Evolutionary conservation across 2,329 filamentous ascomycete genomes (phyloP).

Genomic region (Paecilomyces formosus): DNA sequence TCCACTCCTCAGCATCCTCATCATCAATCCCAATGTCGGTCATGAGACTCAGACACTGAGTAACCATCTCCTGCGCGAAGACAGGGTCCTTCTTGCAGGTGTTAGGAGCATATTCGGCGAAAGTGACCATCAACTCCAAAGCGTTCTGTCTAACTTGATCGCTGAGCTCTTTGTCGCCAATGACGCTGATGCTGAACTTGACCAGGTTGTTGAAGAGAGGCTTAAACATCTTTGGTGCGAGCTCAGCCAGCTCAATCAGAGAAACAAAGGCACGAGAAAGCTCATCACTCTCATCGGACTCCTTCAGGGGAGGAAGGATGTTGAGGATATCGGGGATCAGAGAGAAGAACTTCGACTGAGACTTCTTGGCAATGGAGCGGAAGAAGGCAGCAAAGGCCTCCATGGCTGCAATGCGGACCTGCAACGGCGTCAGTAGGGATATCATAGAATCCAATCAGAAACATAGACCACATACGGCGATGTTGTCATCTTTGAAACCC

Average conservation of each 20-base stretch:
- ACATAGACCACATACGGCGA: slow-evolving; percentile 50
- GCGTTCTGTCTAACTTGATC: slow-evolving; percentile 91
- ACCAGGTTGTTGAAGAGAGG: slow-evolving; percentile 87
- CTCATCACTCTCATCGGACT: slow-evolving; percentile 81
- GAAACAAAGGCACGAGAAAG: slow-evolving; percentile 84
- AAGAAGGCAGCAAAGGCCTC: slow-evolving; percentile 97
- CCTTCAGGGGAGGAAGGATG: slow-evolving; percentile 88
- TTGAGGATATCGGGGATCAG: slow-evolving; percentile 89
- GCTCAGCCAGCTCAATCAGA: slow-evolving; percentile 88
- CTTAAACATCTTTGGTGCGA: slow-evolving; percentile 97
- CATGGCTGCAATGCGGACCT: slow-evolving; percentile 90
- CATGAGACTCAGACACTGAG: slow-evolving; percentile 95
- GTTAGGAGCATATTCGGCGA: slow-evolving; percentile 85
- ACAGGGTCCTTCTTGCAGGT: slow-evolving; percentile 93
- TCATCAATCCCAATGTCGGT: slow-evolving; percentile 93
- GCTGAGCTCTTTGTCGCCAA: slow-evolving; percentile 90
- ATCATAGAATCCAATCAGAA: not conserved
- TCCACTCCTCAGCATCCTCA: slow-evolving; percentile 91
- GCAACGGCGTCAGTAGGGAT: slow-evolving; percentile 9
- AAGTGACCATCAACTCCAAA: slow-evolving; percentile 94
- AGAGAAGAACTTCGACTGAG: slow-evolving; percentile 76
- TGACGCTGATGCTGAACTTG: slow-evolving; percentile 84
- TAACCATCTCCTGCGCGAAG: slow-evolving; percentile 95
- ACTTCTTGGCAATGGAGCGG: slow-evolving; percentile 79
- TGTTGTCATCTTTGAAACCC: slow-evolving; percentile 83